A percentile compares a stretch with the other conserved stretches of the same genome.
These are phyloP conservation scores for Calocera cornea DNA, from an alignment of 768 basidiomycete genomes.

Conservation along the genomic window DNA sequence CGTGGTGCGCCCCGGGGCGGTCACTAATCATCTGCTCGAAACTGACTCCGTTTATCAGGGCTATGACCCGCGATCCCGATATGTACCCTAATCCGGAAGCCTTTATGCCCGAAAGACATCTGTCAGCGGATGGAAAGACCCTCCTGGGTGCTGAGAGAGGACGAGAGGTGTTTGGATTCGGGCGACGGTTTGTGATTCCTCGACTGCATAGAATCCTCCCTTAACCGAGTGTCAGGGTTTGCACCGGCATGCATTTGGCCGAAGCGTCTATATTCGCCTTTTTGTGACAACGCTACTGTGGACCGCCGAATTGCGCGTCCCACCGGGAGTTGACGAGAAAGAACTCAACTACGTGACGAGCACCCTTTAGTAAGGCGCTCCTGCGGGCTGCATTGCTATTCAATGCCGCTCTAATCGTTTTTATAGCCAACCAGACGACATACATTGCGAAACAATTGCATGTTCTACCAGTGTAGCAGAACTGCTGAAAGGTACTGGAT, in stretches of 20 bases:
- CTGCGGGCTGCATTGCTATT: too few species aligned
- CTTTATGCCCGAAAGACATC: background rate
- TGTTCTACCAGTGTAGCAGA: too few species aligned
- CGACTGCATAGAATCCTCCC: background rate
- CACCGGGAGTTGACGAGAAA: too few species aligned
- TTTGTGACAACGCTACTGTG: background rate
- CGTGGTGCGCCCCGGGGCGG: conserved; percentile 13
- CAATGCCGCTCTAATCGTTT: too few species aligned
- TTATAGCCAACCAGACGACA: too few species aligned
- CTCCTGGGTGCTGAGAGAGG: background rate
- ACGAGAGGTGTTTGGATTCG: background rate
- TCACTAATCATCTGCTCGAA: background rate
- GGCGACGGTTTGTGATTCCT: background rate
- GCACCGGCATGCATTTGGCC: background rate
- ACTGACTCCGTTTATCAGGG: background rate
- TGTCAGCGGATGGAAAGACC: background rate
- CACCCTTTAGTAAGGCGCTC: too few species aligned
- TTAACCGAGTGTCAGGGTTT: background rate
- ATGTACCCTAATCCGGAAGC: background rate
- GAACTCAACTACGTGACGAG: too few species aligned
- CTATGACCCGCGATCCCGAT: background rate
- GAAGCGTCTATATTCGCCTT: background rate
- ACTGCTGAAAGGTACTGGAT: too few species aligned
- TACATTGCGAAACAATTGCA: too few species aligned
- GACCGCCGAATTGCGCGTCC: too few species aligned